Evolutionary conservation across 768 basidiomycete species (phyloP), one percentile per base, ranked within the genome.

Genomic region (Tricholoma bakamatsutake): DNA sequence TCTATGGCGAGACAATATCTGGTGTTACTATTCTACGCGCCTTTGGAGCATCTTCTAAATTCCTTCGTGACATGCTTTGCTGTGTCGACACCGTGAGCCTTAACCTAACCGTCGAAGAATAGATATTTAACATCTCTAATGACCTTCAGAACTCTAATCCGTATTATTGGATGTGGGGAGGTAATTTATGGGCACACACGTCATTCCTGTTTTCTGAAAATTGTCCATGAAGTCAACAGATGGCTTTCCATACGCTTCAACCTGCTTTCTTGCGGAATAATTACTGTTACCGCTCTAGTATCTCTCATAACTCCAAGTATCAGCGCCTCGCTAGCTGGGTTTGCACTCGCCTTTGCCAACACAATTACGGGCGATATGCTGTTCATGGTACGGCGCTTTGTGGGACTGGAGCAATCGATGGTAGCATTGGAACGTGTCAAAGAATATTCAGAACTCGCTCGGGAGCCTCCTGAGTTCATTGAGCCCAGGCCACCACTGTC

Each of bases 401-500:
- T 95, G 28, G 83, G 88, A n/a, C 73, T 95, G 18, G 93, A 97
- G 66, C 93, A 97, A 69, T 89, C 88, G 12, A 94, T 97, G 92
- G 88, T 92, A 60, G 86, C 90, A 31, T 72, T 93, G 34, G 93
- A 95, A 68, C 87, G 94, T 51, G 82, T 96, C 67, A 93, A 93
- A 66, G 94, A 96, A 71, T 95, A 88, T 67, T 88, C 92, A 4
- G 89, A 93, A 60, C 70, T 94, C 28, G 67, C 74, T 40, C 80
- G 80, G 27, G 94, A 98, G 73, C 79, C 86, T 8, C 77, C 92
- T 1, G 94, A 98, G 66, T 90, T 87, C 64, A 67, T 90, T 42
- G 92, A 97, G 56, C 92, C 91, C 3, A 75, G 92, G n/a, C 93
- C 94, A 4, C 76, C 84, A 0, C 71, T 80, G 5, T 76, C 82